Percentiles rank a stretch among this genome's conserved stretches.
Conservation (phyloP, 2,329 filamentous ascomycete species). For the Rhexocercosporidium sp. region DNA sequence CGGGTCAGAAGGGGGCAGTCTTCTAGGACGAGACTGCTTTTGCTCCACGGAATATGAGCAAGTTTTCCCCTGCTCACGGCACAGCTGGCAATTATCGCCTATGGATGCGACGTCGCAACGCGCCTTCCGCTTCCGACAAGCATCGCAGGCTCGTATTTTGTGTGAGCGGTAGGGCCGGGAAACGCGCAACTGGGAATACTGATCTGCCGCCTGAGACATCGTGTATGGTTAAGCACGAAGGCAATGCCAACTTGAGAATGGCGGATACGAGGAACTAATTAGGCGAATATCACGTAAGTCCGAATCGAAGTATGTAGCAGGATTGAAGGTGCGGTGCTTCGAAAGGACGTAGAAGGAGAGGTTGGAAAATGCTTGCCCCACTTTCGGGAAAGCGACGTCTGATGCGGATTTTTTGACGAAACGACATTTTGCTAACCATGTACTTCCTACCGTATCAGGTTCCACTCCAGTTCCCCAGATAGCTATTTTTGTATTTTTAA, state of each 20-base stretch:
- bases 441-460: too few relatives aligned
- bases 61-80: constrained; percentile 43
- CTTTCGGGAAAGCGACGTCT: constrained; percentile 9
- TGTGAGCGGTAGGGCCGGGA: constrained; percentile 64
- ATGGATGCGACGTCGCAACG: constrained; percentile 63
- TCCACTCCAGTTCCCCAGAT: not conserved
- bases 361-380: not conserved
- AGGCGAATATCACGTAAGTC: not conserved
- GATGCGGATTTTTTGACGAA: not conserved
- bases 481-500: not conserved
- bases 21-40: not conserved
- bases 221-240: not conserved
- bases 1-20: not conserved
- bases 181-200: not conserved
- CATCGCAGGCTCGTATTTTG: constrained; percentile 62
- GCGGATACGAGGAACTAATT: not conserved
- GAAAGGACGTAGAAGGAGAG: not conserved
- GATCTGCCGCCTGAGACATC: not conserved
- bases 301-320: not conserved
- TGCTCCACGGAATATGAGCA: constrained; percentile 11
- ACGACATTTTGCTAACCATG: too few relatives aligned
- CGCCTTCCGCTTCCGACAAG: constrained; percentile 65
- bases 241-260: not conserved
- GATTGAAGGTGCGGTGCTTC: not conserved
- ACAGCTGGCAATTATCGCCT: constrained; percentile 59